Percentiles rank a stretch among this genome's conserved stretches.
Evolutionary conservation across 2,329 filamentous ascomycete genomes (phyloP).

Genomic region (Fusarium cicatricum): DNA sequence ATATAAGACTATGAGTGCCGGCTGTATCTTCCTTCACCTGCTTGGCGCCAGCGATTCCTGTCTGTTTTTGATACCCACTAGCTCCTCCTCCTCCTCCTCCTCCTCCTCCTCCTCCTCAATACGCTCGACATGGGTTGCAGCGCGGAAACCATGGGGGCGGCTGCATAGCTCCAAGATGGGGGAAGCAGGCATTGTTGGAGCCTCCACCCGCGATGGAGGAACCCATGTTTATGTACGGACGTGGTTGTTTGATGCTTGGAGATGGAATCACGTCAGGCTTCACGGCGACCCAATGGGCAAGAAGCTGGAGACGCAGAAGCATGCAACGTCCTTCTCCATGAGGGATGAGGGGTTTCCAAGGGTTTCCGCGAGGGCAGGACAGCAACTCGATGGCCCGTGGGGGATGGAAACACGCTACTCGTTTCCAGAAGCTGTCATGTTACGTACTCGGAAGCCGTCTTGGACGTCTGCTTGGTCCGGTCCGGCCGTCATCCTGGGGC

Average conservation of each 20-base stretch:
- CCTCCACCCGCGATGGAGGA: constrained; percentile 4
- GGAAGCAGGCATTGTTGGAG: constrained; percentile 3
- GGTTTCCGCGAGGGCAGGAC: neutral
- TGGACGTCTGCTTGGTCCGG: constrained; percentile 21
- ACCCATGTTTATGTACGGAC: neutral
- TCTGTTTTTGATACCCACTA: no score
- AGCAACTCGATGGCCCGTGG: constrained; percentile 18
- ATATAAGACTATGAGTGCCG: no score
- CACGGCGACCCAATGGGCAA: neutral
- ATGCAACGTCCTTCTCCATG: constrained; percentile 22
- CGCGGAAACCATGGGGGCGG: constrained; percentile 4
- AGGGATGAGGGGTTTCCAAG: no score
- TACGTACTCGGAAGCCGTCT: constrained; percentile 31
- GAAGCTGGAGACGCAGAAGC: constrained; percentile 20
- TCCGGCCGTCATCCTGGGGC: constrained; percentile 26
- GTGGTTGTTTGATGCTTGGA: neutral
- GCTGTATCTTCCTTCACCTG: no score
- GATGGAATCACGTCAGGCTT: constrained; percentile 3
- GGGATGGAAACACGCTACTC: constrained; percentile 25
- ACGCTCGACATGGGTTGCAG: neutral
- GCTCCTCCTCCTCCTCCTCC: no score
- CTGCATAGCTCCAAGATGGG: constrained; percentile 7
- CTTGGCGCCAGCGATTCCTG: no score
- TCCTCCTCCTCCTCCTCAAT: no score
- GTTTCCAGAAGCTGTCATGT: constrained; percentile 35